Evolutionary conservation across 2,329 filamentous ascomycete genomes (phyloP).

Genomic region (Zasmidium angulare): DNA sequence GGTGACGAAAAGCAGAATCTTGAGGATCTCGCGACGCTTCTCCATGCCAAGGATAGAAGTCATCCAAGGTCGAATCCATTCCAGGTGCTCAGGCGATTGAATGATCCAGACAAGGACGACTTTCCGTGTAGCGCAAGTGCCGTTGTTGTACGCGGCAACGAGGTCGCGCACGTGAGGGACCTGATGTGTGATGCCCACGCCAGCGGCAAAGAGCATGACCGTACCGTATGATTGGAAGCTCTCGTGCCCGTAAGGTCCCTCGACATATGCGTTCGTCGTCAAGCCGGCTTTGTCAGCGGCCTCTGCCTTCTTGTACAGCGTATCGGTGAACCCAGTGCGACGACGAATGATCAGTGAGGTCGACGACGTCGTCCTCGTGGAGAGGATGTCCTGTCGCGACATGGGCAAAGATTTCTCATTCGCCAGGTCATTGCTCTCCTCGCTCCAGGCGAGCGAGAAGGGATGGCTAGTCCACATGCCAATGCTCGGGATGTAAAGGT

Average conservation of each 20-base stretch:
- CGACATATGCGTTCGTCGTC: constrained; percentile 70
- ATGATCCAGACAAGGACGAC: constrained; percentile 91
- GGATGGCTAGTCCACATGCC: constrained; percentile 75
- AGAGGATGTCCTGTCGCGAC: constrained; percentile 53
- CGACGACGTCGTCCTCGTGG: constrained; percentile 51
- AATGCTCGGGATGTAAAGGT: constrained; percentile 72
- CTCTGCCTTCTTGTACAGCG: constrained; percentile 70
- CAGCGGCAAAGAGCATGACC: constrained; percentile 83
- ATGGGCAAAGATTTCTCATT: constrained; percentile 49
- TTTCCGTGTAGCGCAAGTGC: constrained; percentile 74
- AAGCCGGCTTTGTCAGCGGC: constrained; percentile 55
- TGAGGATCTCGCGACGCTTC: constrained; percentile 75
- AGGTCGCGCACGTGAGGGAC: constrained; percentile 79
- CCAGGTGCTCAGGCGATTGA: constrained; percentile 81
- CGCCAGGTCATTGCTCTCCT: constrained; percentile 53
- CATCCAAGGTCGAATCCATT: constrained; percentile 94
- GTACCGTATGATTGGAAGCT: constrained; percentile 90
- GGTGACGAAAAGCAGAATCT: constrained; percentile 87
- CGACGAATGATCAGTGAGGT: constrained; percentile 85
- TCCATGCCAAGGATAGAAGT: constrained; percentile 79
- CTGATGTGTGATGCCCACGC: constrained; percentile 94
- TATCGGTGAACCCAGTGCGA: constrained; percentile 83
- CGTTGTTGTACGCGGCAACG: constrained; percentile 59
- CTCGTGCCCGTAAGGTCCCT: constrained; percentile 83
- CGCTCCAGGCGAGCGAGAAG: constrained; percentile 76